Conservation (phyloP, 129 eudicot genomes). For the Smallanthus sonchifolius region DNA sequence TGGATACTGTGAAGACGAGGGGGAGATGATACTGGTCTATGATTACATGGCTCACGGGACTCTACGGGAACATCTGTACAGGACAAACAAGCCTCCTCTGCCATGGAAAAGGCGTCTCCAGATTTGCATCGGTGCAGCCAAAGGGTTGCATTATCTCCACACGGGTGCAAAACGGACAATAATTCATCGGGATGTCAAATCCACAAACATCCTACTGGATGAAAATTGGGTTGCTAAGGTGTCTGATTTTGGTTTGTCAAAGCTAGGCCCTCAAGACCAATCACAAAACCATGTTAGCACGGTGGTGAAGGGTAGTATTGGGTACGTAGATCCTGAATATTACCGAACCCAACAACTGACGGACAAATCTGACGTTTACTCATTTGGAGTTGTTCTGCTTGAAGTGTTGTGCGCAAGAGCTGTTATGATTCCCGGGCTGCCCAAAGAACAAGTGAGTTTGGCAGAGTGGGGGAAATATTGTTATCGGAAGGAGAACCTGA, state of each 20-base stretch:
- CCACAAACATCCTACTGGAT: constrained; percentile 47
- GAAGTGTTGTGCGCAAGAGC: constrained; percentile 41
- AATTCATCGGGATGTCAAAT: constrained; percentile 51
- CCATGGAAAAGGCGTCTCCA: constrained; percentile 46
- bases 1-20: constrained; percentile 42
- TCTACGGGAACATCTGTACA: constrained; percentile 38
- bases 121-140: constrained; percentile 56
- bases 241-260: constrained; percentile 52
- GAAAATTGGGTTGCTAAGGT: constrained; percentile 59
- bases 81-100: constrained; percentile 30
- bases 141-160: constrained; percentile 50
- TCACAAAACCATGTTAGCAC: constrained; percentile 45
- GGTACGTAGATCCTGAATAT: constrained; percentile 49
- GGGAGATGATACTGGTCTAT: constrained; percentile 45
- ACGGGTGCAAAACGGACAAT: constrained; percentile 34
- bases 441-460: constrained; percentile 30
- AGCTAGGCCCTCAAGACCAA: constrained; percentile 35
- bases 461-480: constrained; percentile 24
- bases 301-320: constrained; percentile 44
- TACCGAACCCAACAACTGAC: constrained; percentile 32
- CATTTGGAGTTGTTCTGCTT: constrained; percentile 54
- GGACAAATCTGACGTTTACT: constrained; percentile 50
- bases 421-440: constrained; percentile 18
- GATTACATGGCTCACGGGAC: constrained; percentile 52
- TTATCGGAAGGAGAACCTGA: constrained; percentile 18